Conservation (phyloP, 441 rosid species). For the Adansonia rubrostipa region DNA sequence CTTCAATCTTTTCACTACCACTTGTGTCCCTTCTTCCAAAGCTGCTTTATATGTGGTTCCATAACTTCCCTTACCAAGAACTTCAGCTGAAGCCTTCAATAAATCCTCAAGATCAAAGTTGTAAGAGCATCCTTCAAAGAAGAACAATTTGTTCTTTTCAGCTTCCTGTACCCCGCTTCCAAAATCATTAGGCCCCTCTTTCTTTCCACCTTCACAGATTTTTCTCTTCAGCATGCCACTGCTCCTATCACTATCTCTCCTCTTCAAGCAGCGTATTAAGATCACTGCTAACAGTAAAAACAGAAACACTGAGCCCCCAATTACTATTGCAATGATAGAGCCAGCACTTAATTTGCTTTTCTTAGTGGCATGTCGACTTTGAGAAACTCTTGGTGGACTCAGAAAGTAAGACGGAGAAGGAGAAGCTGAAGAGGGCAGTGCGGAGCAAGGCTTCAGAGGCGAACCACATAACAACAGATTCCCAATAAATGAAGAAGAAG, state of each 20-base stretch:
- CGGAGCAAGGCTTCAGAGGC: slow-evolving; percentile 47
- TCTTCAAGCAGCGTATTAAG: slow-evolving; percentile 42
- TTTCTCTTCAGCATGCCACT: slow-evolving; percentile 31
- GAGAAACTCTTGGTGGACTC: slow-evolving; percentile 33
- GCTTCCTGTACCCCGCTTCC: slow-evolving; percentile 80
- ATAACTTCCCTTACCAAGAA: slow-evolving; percentile 62
- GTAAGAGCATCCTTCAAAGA: slow-evolving; percentile 54
- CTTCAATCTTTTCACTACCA: slow-evolving; percentile 66
- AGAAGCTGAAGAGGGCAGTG: slow-evolving; percentile 39
- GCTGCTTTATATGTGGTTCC: slow-evolving; percentile 70
- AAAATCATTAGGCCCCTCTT: slow-evolving; percentile 57
- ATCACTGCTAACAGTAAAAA: slow-evolving; percentile 38
- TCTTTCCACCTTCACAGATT: slow-evolving; percentile 35
- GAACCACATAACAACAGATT: slow-evolving; percentile 52
- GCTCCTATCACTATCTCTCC: slow-evolving; percentile 22
- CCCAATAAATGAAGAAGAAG: slow-evolving; percentile 47
- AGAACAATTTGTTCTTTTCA: slow-evolving; percentile 66
- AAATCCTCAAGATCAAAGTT: slow-evolving; percentile 68
- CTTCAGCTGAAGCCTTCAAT: slow-evolving; percentile 71
- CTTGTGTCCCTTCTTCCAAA: slow-evolving; percentile 60
- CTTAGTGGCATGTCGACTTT: slow-evolving; percentile 19
- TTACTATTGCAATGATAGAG: slow-evolving; percentile 42
- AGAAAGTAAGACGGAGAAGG: slow-evolving; percentile 34
- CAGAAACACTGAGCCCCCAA: slow-evolving; percentile 41
- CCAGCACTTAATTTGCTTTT: slow-evolving; percentile 39